phyloP scores from a whole-genome alignment of 2,329 filamentous ascomycete species.

The Septoria linicola region DNA sequence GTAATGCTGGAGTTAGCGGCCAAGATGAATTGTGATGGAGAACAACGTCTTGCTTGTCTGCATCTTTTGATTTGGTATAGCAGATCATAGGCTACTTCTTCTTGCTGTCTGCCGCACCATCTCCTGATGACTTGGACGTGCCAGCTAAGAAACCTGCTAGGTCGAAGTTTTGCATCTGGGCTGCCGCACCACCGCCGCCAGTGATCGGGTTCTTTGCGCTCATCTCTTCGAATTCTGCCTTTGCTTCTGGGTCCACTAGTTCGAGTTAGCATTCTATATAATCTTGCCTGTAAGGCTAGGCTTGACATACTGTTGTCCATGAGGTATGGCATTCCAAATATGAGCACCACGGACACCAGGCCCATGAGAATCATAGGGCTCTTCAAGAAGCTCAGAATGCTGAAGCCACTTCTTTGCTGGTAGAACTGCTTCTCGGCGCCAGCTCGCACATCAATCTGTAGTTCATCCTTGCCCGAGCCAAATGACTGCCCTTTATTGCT shows the following conservation, averaged over 20 bases:
- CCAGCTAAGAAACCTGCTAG: slow-evolving; percentile 68
- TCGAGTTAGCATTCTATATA: slow-evolving; percentile 19
- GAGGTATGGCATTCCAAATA: slow-evolving; percentile 91
- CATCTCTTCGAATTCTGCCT: slow-evolving; percentile 86
- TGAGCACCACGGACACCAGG: slow-evolving; percentile 74
- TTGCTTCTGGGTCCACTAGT: slow-evolving; percentile 93
- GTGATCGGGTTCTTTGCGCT: slow-evolving; percentile 71
- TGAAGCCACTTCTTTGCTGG: slow-evolving; percentile 66
- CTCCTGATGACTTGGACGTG: slow-evolving; percentile 33
- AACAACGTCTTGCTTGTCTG: too few species aligned
- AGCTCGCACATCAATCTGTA: slow-evolving; percentile 62
- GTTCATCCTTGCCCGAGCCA: slow-evolving; percentile 43
- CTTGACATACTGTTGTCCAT: slow-evolving; percentile 78
- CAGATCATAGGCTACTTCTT: slow-evolving; percentile 28
- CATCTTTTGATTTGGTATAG: too few species aligned
- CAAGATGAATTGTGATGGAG: too few species aligned
- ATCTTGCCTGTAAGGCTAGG: not conserved
- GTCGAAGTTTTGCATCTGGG: slow-evolving; percentile 62
- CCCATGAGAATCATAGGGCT: slow-evolving; percentile 97
- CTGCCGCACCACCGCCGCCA: slow-evolving; percentile 45
- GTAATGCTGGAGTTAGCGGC: too few species aligned
- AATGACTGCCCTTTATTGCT: slow-evolving; percentile 72
- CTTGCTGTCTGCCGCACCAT: slow-evolving; percentile 16
- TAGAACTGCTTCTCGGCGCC: slow-evolving; percentile 71
- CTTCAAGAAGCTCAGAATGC: slow-evolving; percentile 74